These are phyloP conservation scores for Kluyveromyces marxianus DNA, from an alignment of 1,139 yeast genomes.

Conservation along the genomic window DNA sequence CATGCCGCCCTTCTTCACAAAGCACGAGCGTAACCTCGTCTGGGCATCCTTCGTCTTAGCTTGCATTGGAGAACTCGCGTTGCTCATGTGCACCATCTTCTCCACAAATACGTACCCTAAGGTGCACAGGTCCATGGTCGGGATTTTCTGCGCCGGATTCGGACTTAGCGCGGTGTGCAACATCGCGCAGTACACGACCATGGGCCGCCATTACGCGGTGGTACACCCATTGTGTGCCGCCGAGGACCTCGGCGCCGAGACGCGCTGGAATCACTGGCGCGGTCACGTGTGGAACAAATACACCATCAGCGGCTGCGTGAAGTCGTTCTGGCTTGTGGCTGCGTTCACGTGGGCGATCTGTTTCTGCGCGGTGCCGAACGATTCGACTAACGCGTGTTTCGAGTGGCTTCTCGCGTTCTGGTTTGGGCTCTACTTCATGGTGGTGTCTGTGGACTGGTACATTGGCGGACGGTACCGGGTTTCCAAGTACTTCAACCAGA, in stretches of 20 bases:
- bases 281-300: conserved; percentile 35
- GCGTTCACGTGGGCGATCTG: conserved; percentile 66
- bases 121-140: conserved; percentile 67
- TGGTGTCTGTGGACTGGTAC: conserved; percentile 63
- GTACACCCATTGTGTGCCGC: conserved; percentile 24
- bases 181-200: conserved; percentile 50
- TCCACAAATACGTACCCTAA: conserved; percentile 51
- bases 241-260: conserved; percentile 23
- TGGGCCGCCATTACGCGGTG: conserved; percentile 47
- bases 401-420: conserved; percentile 85
- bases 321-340: conserved; percentile 56
- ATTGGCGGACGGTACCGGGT: conserved; percentile 42
- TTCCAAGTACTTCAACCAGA: conserved; percentile 27
- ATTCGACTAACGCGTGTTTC: conserved; percentile 44
- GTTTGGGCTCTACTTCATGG: conserved; percentile 63
- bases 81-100: conserved; percentile 67
- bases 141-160: conserved; percentile 62
- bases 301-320: conserved; percentile 45
- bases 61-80: conserved; percentile 65
- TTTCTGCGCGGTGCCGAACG: conserved; percentile 47
- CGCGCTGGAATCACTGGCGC: conserved; percentile 35
- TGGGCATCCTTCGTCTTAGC: conserved; percentile 35
- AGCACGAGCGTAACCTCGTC: conserved; percentile 32
- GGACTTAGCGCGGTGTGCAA: conserved; percentile 60
- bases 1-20: conserved; percentile 35